A percentile compares a stretch with the other conserved stretches of the same genome.
Evolutionary conservation across 2,329 filamentous ascomycete genomes (phyloP).

Genomic region (Pseudocercospora musae): DNA sequence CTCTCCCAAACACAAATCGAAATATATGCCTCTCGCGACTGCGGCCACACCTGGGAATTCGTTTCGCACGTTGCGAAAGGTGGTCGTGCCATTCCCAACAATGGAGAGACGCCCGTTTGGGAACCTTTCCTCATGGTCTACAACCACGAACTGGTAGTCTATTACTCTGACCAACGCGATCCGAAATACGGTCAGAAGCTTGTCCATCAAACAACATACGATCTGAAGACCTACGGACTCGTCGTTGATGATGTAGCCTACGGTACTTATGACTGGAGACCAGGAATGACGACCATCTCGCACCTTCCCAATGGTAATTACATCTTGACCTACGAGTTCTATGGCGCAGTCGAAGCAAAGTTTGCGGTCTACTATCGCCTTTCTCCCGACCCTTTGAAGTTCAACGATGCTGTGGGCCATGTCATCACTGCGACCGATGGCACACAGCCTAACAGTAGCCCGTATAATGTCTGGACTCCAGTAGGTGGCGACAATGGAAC

Average conservation of each 20-base stretch:
- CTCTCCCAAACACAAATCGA: constrained; percentile 65
- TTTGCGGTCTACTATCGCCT: constrained; percentile 56
- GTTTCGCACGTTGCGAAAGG: constrained; percentile 64
- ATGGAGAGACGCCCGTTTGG: constrained; percentile 53
- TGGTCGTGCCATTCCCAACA: constrained; percentile 37
- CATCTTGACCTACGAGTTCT: constrained; percentile 64
- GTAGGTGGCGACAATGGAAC: constrained; percentile 48
- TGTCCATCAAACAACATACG: constrained; percentile 59
- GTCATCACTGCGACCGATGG: constrained; percentile 46
- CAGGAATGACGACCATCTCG: constrained; percentile 63
- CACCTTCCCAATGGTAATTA: constrained; percentile 58
- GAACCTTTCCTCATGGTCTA: constrained; percentile 64
- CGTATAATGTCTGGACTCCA: constrained; percentile 53
- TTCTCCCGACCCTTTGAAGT: constrained; percentile 46
- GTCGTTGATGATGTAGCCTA: constrained; percentile 63
- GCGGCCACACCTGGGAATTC: constrained; percentile 62
- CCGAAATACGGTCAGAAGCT: constrained; percentile 66
- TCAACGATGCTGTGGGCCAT: constrained; percentile 41
- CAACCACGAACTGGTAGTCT: constrained; percentile 59
- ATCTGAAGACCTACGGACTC: constrained; percentile 59
- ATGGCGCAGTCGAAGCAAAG: constrained; percentile 43
- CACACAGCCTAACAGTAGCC: constrained; percentile 46
- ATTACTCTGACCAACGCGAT: constrained; percentile 70
- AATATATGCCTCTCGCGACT: constrained; percentile 62
- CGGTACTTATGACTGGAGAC: constrained; percentile 59